Conservation (phyloP, 805 yeast genomes). For the Kodamaea laetipori region DNA sequence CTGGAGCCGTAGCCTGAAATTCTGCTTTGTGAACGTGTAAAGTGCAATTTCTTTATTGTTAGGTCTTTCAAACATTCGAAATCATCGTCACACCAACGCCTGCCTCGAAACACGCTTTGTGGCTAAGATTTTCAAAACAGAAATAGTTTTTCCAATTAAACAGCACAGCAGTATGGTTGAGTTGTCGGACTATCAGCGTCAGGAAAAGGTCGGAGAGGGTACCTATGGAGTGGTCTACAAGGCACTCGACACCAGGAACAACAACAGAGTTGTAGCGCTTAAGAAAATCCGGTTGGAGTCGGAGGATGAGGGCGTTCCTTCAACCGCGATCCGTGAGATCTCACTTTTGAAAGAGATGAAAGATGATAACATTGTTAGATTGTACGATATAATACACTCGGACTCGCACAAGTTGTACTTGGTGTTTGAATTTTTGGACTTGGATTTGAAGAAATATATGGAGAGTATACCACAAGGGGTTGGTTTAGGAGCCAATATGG, state of each 20-base stretch:
- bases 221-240: slow-evolving; percentile 98
- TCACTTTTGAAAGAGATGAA: slow-evolving; percentile 90
- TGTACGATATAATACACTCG: slow-evolving; percentile 92
- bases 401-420: slow-evolving; percentile 89
- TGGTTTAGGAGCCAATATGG: slow-evolving; percentile 86
- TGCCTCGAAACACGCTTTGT: slow-evolving; percentile 1
- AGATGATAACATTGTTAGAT: slow-evolving; percentile 88
- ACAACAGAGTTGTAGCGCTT: slow-evolving; percentile 92
- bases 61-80: background rate
- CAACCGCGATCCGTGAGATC: slow-evolving; percentile 96
- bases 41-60: no score
- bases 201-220: slow-evolving; percentile 97
- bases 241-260: slow-evolving; percentile 85
- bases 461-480: slow-evolving; percentile 90
- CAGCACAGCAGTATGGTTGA: slow-evolving; percentile 62
- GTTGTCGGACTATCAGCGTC: slow-evolving; percentile 85
- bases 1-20: background rate
- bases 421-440: slow-evolving; percentile 90
- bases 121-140: slow-evolving; percentile 1
- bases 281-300: slow-evolving; percentile 94
- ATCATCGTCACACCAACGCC: slow-evolving; percentile 1
- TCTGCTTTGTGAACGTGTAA: no score
- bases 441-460: slow-evolving; percentile 96
- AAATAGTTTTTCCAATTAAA: slow-evolving; percentile 1
- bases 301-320: slow-evolving; percentile 98